These are phyloP conservation scores for Gossypium rotundifolium DNA, from an alignment of 345 rosid species.

Conservation along the genomic window DNA sequence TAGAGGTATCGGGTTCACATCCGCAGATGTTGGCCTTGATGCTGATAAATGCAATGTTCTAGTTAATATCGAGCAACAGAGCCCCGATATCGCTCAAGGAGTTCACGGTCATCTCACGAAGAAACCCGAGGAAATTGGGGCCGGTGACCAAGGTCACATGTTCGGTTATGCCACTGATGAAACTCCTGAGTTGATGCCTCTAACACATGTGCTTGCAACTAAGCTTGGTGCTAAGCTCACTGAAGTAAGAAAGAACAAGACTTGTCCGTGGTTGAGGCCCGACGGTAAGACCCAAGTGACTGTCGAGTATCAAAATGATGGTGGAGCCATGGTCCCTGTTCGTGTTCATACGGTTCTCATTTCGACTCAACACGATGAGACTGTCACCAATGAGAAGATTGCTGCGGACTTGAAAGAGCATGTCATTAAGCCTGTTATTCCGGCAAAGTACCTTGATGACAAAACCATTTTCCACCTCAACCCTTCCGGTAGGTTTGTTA, in stretches of 20 bases:
- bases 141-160: background rate
- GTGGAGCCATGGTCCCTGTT: no score
- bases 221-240: conserved; percentile 1
- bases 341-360: no score
- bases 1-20: conserved; percentile 18
- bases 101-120: background rate
- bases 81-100: background rate
- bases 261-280: background rate
- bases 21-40: conserved; percentile 18
- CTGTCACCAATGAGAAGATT: background rate
- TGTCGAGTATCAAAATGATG: background rate
- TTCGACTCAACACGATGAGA: background rate
- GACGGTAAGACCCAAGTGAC: background rate
- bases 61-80: background rate
- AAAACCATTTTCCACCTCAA: background rate
- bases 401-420: background rate
- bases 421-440: background rate
- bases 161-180: background rate
- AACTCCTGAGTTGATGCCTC: background rate
- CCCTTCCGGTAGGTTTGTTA: background rate
- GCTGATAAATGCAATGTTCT: background rate
- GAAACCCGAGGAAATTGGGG: background rate
- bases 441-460: background rate
- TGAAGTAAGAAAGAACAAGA: background rate
- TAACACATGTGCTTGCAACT: background rate